Base-by-base conservation (phyloP, 495 filamentous ascomycete genomes). In the Halenospora varia region DNA sequence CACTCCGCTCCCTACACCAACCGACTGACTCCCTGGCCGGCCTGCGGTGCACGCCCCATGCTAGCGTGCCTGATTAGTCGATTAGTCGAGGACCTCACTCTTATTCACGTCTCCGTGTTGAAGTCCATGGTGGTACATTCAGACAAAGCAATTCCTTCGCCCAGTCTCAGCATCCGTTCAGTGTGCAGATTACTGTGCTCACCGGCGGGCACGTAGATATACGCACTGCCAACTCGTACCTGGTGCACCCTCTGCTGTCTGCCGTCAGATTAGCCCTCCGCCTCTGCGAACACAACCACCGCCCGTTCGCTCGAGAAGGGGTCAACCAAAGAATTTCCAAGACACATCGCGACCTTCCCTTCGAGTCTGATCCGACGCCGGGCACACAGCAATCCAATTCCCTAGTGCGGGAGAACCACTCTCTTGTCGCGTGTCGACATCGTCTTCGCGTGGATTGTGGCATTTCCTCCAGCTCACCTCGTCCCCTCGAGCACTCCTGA, bases 81-180 rank as follows among this genome's bases (percentile, higher is more conserved):
- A 49, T 49, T 25, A 49, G 47, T 25, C 23, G 47, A 25, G 8
- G n/a, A 53, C 50, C 29, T 53, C 26, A 17, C 49, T 40, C 50
- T 41, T 20, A 25, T 53, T 42, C 25, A 20, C 18, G n/a, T 20
- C 17, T 22, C 47, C 19, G 19, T 49, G 19, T 49, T 23, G 47
- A 24, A 25, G 47, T 10, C 8, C 10, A 10, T 18, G 6, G 8
- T 19, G 20, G 8, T 25, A 10, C 47, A 23, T 25, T 41, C 50
- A 50, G 51, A 53, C 60, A 62, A 62, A 62, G 59, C 59, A 62
- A 53, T 45, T 46, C 57, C 29, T 19, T 17, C 48, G 2, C 35
- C 42, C 39, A 22, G 22, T 9, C 45, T 22, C 15, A 13, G 15
- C 35, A 26, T 26, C 35, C 18, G 19, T n/a, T 15, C 25, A 18